These are phyloP conservation scores for Trapa incisa DNA, from an alignment of 345 rosid genomes.

Conservation along the genomic window DNA sequence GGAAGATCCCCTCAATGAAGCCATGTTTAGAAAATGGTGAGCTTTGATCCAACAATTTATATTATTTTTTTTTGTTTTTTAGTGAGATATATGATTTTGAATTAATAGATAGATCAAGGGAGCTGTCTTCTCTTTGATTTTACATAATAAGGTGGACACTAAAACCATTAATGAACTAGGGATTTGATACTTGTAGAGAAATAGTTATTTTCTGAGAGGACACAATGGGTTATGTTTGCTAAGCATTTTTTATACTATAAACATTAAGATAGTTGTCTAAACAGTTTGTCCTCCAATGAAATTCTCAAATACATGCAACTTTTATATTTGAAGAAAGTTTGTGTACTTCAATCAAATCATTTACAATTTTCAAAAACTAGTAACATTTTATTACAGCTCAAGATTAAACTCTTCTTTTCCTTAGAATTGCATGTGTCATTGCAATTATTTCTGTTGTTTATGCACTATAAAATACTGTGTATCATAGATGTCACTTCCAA, in stretches of 20 bases:
- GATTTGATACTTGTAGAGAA: background rate
- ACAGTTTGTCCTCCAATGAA: background rate
- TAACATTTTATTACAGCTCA: background rate
- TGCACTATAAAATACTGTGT: background rate
- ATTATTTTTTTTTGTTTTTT: background rate
- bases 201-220: slow-evolving; percentile 1
- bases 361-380: background rate
- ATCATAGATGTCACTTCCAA: background rate
- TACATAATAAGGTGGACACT: background rate
- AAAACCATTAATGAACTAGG: background rate
- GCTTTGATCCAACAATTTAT: slow-evolving; percentile 10
- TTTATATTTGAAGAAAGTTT: background rate
- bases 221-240: background rate
- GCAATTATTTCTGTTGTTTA: background rate
- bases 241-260: background rate
- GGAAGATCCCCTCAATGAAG: slow-evolving; percentile 47
- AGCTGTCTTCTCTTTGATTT: background rate
- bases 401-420: background rate
- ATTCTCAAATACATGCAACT: background rate
- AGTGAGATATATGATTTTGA: background rate
- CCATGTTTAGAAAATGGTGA: slow-evolving; percentile 26
- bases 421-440: background rate
- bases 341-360: background rate
- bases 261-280: background rate
- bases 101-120: background rate